Percentiles rank a stretch among this genome's conserved stretches.
These are phyloP conservation scores for Cutaneotrichosporon sp. DNA, from an alignment of 1,284 basidiomycete species.

Conservation along the genomic window DNA sequence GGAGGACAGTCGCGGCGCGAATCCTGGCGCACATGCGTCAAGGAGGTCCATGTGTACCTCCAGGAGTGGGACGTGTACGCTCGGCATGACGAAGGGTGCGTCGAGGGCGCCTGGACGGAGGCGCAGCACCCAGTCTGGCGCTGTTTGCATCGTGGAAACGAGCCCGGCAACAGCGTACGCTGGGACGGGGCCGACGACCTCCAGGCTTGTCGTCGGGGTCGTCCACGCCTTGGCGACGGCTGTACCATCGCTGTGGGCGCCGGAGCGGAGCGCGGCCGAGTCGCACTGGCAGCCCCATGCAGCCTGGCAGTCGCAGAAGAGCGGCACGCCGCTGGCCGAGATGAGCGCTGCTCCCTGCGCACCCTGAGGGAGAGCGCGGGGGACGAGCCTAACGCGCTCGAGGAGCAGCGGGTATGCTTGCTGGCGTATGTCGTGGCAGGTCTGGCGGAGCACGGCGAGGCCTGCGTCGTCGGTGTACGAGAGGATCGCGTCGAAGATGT, in stretches of 20 bases:
- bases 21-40: neutral
- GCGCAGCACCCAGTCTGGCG: neutral
- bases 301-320: slow-evolving; percentile 1
- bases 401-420: neutral
- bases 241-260: neutral
- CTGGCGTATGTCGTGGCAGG: neutral
- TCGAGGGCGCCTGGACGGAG: neutral
- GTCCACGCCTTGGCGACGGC: neutral
- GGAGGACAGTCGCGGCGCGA: neutral
- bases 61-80: neutral
- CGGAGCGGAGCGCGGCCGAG: neutral
- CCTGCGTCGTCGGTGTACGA: neutral
- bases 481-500: neutral
- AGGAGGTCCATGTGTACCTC: neutral
- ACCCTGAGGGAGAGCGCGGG: neutral
- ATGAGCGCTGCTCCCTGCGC: neutral
- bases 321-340: neutral
- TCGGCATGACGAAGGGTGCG: neutral
- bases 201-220: neutral
- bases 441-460: neutral
- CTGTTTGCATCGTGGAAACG: neutral
- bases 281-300: slow-evolving; percentile 1
- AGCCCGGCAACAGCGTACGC: neutral
- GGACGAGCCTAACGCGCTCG: neutral
- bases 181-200: neutral